Evolutionary conservation across 352 stramenopile species (phyloP).

Genomic region (Globisporangium rhizosaccharum): DNA sequence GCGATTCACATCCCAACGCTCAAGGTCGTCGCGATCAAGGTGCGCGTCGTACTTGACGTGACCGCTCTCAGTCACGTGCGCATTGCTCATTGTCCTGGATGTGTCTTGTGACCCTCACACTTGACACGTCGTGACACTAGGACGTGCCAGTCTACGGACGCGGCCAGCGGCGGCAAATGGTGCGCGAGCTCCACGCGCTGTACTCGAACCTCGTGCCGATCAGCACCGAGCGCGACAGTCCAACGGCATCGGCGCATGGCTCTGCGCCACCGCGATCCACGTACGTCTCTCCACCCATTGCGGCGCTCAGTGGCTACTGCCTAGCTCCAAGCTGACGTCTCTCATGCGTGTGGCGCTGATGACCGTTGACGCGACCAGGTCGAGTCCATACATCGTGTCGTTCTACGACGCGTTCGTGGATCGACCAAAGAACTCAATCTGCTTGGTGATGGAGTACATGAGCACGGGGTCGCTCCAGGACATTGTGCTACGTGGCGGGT

Average conservation of each 20-base stretch:
- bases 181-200: constrained; percentile 84
- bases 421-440: constrained; percentile 83
- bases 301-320: no score
- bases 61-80: no score
- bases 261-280: constrained; percentile 15
- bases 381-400: constrained; percentile 87
- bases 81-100: no score
- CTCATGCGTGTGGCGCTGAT: not conserved
- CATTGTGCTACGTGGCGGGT: constrained; percentile 78
- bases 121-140: constrained; percentile 17
- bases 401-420: constrained; percentile 93
- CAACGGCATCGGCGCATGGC: constrained; percentile 1
- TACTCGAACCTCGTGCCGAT: constrained; percentile 89
- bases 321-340: not conserved
- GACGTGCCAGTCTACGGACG: constrained; percentile 83
- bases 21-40: constrained; percentile 89
- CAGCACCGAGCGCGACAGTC: constrained; percentile 27
- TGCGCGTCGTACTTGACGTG: constrained; percentile 9
- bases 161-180: constrained; percentile 85
- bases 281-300: constrained; percentile 16
- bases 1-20: constrained; percentile 88
- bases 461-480: constrained; percentile 88
- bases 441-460: constrained; percentile 93
- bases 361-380: constrained; percentile 18
- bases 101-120: not conserved